Evolutionary conservation across 768 basidiomycete genomes (phyloP).

Genomic region (Serendipita indica): DNA sequence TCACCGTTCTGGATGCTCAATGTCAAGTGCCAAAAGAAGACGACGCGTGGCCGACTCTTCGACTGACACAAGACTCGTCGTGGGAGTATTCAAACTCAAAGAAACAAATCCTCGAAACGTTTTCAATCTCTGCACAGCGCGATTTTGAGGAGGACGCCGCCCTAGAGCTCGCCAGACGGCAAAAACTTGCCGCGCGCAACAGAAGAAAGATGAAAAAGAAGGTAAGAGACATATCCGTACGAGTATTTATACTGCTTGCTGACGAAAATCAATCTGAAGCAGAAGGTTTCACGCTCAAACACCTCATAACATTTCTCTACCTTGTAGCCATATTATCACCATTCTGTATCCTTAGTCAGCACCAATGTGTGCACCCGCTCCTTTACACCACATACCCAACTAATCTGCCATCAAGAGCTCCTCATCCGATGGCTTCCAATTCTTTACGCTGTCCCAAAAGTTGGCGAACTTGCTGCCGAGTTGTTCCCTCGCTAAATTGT

Average conservation of each 20-base stretch:
- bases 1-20: neutral
- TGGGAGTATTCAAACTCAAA: conserved; percentile 6
- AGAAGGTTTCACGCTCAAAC: neutral
- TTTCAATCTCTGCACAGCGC: neutral
- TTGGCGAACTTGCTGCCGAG: conserved; percentile 74
- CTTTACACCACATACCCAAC: neutral
- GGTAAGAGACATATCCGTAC: neutral
- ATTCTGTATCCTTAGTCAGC: neutral
- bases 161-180: neutral
- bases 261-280: neutral
- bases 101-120: neutral
- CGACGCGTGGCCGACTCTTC: neutral
- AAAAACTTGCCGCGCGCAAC: neutral
- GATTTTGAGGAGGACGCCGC: neutral
- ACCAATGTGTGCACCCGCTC: neutral
- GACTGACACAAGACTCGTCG: neutral
- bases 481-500: conserved; percentile 69
- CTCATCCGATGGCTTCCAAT: conserved; percentile 72
- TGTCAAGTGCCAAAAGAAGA: neutral
- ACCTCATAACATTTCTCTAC: neutral
- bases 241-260: neutral
- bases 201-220: neutral
- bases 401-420: conserved; percentile 42
- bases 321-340: neutral
- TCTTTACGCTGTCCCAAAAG: conserved; percentile 92